These are phyloP conservation scores for Chaetothyriales sp. DNA, from an alignment of 2,329 filamentous ascomycete species.

Conservation along the genomic window DNA sequence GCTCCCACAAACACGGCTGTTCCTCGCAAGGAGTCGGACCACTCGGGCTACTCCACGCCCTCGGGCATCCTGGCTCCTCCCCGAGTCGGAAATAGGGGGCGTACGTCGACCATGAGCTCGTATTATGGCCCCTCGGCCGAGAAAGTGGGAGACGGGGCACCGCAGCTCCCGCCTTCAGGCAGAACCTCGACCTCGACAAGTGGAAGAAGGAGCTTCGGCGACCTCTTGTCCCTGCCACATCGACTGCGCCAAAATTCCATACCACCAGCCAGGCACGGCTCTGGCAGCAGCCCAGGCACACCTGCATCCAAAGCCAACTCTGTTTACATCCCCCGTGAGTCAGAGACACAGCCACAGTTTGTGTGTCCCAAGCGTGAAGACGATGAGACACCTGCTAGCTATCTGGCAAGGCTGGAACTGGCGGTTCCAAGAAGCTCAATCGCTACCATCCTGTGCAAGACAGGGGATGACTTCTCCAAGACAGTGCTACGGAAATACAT, in stretches of 20 bases:
- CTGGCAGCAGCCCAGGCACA: constrained; percentile 43
- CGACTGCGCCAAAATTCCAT: constrained; percentile 73
- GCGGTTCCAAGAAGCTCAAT: constrained; percentile 67
- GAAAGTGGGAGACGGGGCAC: constrained; percentile 37
- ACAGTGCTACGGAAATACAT: constrained; percentile 86
- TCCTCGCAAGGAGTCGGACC: constrained; percentile 45
- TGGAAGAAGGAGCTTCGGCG: constrained; percentile 86
- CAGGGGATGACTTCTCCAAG: constrained; percentile 66
- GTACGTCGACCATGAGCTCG: constrained; percentile 84
- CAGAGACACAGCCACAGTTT: constrained; percentile 29
- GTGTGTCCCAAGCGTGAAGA: constrained; percentile 66
- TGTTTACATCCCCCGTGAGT: constrained; percentile 58
- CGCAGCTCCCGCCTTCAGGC: constrained; percentile 39
- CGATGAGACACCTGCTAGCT: constrained; percentile 79
- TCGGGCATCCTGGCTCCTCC: constrained; percentile 45
- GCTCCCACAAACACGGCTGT: constrained; percentile 31
- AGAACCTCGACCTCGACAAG: constrained; percentile 68
- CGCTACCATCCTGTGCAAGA: constrained; percentile 71
- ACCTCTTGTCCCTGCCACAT: constrained; percentile 60
- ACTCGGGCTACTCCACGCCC: constrained; percentile 50
- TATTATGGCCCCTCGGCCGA: constrained; percentile 52
- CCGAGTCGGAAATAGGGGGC: constrained; percentile 48
- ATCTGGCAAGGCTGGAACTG: constrained; percentile 69
- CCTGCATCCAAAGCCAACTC: constrained; percentile 74
- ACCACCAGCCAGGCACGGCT: constrained; percentile 49